Evolutionary conservation across 1,284 basidiomycete genomes (phyloP).

Genomic region (Caloboletus inedulis): DNA sequence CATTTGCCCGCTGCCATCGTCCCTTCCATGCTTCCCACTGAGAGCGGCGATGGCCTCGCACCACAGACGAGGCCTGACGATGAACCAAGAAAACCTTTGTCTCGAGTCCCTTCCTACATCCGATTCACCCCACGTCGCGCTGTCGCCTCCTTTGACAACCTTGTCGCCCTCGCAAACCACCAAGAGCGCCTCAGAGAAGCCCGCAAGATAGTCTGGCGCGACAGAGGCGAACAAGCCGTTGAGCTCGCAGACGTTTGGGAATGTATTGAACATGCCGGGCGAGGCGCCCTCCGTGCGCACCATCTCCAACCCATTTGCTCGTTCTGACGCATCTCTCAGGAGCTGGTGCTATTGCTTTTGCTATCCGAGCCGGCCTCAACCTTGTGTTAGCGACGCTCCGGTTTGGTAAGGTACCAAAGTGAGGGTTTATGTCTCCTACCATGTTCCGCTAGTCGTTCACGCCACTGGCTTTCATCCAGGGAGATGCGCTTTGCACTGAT

Average conservation of each 20-base stretch:
- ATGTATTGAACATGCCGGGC: constrained; percentile 70
- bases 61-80: not conserved
- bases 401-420: constrained; percentile 64
- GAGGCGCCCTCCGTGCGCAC: constrained; percentile 73
- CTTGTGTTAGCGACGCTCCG: constrained; percentile 71
- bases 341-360: constrained; percentile 74
- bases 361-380: constrained; percentile 78
- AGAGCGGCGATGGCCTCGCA: constrained; percentile 6
- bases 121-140: constrained; percentile 52
- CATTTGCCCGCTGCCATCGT: not conserved
- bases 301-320: not conserved
- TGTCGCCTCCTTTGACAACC: constrained; percentile 74
- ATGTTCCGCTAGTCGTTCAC: not conserved
- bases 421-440: constrained; percentile 17
- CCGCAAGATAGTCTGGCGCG: constrained; percentile 79
- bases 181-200: constrained; percentile 69
- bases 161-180: constrained; percentile 77
- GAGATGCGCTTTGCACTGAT: constrained; percentile 57
- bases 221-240: constrained; percentile 71
- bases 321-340: constrained; percentile 43
- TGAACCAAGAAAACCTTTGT: constrained; percentile 5
- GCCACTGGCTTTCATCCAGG: constrained; percentile 29
- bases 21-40: constrained; percentile 6
- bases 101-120: constrained; percentile 26
- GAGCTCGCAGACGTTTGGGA: constrained; percentile 67